Conservation (phyloP, 1,284 basidiomycete species). For the Thelephora terrestris region DNA sequence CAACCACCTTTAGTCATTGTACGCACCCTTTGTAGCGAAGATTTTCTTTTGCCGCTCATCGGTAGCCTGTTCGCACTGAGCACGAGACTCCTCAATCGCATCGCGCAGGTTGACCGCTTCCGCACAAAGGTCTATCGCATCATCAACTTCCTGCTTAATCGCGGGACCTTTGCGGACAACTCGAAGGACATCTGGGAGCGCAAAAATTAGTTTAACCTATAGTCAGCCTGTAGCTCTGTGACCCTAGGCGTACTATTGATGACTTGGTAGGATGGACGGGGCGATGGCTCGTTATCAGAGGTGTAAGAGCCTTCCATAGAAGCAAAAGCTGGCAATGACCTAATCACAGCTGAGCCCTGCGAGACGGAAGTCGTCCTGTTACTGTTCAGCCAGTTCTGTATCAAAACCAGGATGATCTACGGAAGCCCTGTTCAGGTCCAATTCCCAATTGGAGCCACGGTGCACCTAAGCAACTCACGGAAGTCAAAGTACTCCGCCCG, state of each 20-base stretch:
- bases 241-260: slow-evolving; percentile 56
- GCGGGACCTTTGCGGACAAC: slow-evolving; percentile 86
- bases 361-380: slow-evolving; percentile 12
- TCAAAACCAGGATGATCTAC: slow-evolving; percentile 77
- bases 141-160: slow-evolving; percentile 85
- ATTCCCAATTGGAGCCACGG: background rate
- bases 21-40: slow-evolving; percentile 61
- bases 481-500: slow-evolving; percentile 87
- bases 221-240: no score
- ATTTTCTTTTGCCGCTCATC: slow-evolving; percentile 61
- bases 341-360: slow-evolving; percentile 20
- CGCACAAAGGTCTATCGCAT: slow-evolving; percentile 83
- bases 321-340: slow-evolving; percentile 29
- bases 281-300: slow-evolving; percentile 18
- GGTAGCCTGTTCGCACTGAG: slow-evolving; percentile 65
- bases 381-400: slow-evolving; percentile 75
- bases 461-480: slow-evolving; percentile 35
- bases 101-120: slow-evolving; percentile 82
- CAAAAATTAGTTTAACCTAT: no score
- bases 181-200: slow-evolving; percentile 70
- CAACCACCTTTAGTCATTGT: background rate
- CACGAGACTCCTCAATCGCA: slow-evolving; percentile 77
- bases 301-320: slow-evolving; percentile 19
- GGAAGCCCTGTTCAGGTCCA: background rate
- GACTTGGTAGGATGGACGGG: slow-evolving; percentile 64